A percentile compares a stretch with the other conserved stretches of the same genome.
phyloP scores from a whole-genome alignment of 768 basidiomycete genomes.

The Tulasnella sp. region DNA sequence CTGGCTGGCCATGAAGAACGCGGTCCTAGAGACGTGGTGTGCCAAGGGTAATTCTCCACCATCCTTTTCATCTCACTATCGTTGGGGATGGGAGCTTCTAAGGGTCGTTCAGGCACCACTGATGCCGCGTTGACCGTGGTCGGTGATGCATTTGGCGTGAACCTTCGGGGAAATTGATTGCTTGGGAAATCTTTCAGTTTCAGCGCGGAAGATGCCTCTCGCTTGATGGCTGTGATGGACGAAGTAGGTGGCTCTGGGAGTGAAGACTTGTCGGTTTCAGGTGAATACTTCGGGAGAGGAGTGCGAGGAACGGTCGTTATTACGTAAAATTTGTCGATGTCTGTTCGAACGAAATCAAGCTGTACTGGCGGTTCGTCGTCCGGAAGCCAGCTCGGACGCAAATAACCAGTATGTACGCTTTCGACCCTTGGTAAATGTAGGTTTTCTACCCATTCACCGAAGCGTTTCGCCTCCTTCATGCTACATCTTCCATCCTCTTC shows the following conservation, averaged over 20 bases:
- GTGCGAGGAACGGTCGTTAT: slow-evolving; percentile 18
- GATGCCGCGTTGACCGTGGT: background rate
- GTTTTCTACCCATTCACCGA: slow-evolving; percentile 14
- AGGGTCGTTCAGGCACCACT: background rate
- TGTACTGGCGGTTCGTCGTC: slow-evolving; percentile 1
- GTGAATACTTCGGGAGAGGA: slow-evolving; percentile 10
- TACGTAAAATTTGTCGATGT: slow-evolving; percentile 18
- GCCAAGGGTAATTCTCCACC: slow-evolving; percentile 18
- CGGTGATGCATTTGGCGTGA: background rate
- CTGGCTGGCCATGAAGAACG: slow-evolving; percentile 14
- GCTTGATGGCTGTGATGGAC: no score
- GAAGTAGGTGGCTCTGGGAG: background rate
- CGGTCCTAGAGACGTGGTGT: slow-evolving; percentile 17
- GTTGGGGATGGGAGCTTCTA: no score
- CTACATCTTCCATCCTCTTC: background rate
- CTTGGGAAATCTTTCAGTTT: background rate
- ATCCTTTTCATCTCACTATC: slow-evolving; percentile 17
- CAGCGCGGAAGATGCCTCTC: slow-evolving; percentile 3
- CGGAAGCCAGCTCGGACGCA: slow-evolving; percentile 18
- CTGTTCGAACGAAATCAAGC: slow-evolving; percentile 17
- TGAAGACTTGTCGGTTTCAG: background rate
- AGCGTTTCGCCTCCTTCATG: no score
- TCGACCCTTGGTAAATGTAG: no score
- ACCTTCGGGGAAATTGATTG: background rate
- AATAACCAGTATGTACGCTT: no score